Evolutionary conservation across 2,329 filamentous ascomycete species (phyloP).

Genomic region (Beauveria varroae): DNA sequence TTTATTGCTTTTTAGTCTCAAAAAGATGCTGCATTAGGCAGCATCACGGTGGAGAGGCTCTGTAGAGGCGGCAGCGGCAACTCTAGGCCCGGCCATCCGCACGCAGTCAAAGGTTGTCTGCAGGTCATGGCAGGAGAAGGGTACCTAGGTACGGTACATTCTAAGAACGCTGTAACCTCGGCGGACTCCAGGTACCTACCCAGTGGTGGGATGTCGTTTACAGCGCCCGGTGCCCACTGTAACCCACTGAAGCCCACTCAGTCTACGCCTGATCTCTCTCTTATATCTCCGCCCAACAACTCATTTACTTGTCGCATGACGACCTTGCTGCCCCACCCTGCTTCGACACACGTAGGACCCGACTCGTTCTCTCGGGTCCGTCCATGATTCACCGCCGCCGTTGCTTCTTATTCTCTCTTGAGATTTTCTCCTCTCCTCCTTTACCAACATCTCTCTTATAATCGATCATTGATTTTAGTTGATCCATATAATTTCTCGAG

Average conservation of each 20-base stretch:
- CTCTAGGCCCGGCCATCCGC: not conserved
- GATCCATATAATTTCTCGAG: too few relatives aligned
- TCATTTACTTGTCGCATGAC: conserved; percentile 10
- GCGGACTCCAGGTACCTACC: not conserved
- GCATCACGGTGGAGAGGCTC: not conserved
- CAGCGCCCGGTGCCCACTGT: not conserved
- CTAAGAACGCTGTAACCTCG: not conserved
- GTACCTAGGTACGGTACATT: not conserved
- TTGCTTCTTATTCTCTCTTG: not conserved
- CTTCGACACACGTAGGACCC: not conserved
- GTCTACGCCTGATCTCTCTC: conserved; percentile 1
- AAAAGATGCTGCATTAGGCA: not conserved
- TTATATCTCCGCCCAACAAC: not conserved
- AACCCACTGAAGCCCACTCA: not conserved
- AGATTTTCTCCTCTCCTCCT: not conserved
- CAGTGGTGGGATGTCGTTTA: not conserved
- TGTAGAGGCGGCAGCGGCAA: not conserved
- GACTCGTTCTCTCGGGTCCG: not conserved
- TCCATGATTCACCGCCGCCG: conserved; percentile 6
- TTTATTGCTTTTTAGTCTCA: not conserved
- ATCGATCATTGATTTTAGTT: too few relatives aligned
- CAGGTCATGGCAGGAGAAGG: not conserved
- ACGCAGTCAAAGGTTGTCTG: not conserved
- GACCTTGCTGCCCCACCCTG: conserved; percentile 6
- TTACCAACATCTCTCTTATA: not conserved